Evolutionary conservation across 2,329 filamentous ascomycete genomes (phyloP).

Genomic region (Reticulascus tulasneorum): DNA sequence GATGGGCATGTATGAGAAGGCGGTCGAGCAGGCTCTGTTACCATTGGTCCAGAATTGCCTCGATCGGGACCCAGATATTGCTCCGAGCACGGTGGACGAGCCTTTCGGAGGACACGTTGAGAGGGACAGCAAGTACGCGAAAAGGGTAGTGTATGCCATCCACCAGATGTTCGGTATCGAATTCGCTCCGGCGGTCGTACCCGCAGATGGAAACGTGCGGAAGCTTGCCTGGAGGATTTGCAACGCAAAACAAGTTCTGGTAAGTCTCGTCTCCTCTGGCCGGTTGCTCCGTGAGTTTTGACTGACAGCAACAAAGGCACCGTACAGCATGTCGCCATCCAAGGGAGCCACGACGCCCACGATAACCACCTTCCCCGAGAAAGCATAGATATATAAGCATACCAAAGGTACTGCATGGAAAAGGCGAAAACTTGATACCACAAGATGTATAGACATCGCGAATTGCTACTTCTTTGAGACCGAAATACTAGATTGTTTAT

Average conservation of each 20-base stretch:
- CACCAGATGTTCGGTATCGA: constrained; percentile 97
- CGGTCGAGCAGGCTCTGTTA: constrained; percentile 73
- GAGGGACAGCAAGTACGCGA: constrained; percentile 82
- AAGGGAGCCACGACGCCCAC: constrained; percentile 55
- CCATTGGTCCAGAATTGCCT: constrained; percentile 89
- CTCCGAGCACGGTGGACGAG: constrained; percentile 74
- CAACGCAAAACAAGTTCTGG: constrained; percentile 91
- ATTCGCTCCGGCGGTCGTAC: constrained; percentile 87
- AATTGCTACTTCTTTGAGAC: no score
- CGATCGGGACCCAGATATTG: constrained; percentile 86
- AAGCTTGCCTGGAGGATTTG: constrained; percentile 93
- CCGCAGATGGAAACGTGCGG: constrained; percentile 83
- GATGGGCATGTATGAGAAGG: constrained; percentile 58
- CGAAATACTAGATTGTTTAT: no score
- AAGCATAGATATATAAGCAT: background rate
- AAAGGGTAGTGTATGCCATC: constrained; percentile 87
- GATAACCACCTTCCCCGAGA: constrained; percentile 6
- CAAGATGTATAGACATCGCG: no score
- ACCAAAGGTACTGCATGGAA: no score
- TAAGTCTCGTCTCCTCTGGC: constrained; percentile 43
- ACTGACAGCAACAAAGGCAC: constrained; percentile 45
- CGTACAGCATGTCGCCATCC: constrained; percentile 67
- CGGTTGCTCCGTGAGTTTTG: background rate
- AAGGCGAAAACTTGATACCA: no score
- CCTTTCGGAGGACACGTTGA: constrained; percentile 82